Percentiles rank a stretch among this genome's conserved stretches.
phyloP scores from a whole-genome alignment of 495 filamentous ascomycete species.

The Daldinia childiae region DNA sequence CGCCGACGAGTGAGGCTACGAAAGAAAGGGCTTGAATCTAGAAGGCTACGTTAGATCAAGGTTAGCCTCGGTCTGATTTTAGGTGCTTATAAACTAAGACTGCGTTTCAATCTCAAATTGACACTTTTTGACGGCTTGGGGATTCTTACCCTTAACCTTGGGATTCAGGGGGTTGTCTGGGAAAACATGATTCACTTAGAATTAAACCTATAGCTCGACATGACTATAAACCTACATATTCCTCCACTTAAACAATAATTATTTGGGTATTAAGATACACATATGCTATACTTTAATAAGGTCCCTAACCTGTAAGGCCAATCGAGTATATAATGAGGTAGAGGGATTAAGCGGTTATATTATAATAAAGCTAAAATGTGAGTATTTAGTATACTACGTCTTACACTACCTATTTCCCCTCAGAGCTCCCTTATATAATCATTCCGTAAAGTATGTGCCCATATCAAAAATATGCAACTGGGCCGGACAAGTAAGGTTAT shows the following conservation, averaged over 20 bases:
- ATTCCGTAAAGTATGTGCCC: too few relatives aligned
- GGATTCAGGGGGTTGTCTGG: not conserved
- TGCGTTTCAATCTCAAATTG: not conserved
- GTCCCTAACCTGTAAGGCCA: too few relatives aligned
- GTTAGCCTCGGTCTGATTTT: not conserved
- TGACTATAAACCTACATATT: not conserved
- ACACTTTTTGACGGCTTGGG: not conserved
- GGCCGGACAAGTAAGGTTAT: not conserved
- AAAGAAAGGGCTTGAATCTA: conserved; percentile 11
- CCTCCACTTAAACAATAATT: not conserved
- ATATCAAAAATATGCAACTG: not conserved
- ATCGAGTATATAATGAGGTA: too few relatives aligned
- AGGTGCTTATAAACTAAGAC: not conserved
- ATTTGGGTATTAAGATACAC: not conserved
- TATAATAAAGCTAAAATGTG: too few relatives aligned
- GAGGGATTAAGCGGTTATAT: too few relatives aligned
- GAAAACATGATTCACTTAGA: not conserved
- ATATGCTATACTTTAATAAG: not conserved
- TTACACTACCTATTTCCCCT: too few relatives aligned
- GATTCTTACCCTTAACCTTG: not conserved
- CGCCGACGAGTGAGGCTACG: conserved; percentile 18
- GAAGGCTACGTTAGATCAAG: conserved; percentile 15
- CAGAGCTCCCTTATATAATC: too few relatives aligned
- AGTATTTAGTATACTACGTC: too few relatives aligned
- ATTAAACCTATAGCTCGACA: not conserved